phyloP scores from a whole-genome alignment of 2,329 filamentous ascomycete genomes.

The Penicillium occitanis region DNA sequence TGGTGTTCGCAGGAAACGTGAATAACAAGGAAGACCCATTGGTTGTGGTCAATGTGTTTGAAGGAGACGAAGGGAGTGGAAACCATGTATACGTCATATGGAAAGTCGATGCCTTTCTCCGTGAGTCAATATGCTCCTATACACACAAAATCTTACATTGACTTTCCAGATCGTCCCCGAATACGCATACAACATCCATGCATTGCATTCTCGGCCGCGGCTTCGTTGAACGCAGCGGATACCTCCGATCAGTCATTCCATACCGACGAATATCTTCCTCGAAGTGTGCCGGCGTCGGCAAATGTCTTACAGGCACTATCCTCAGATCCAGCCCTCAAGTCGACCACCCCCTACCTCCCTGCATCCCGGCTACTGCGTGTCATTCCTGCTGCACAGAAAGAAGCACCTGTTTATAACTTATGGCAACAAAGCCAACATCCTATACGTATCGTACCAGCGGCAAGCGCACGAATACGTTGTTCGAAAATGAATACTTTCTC shows the following conservation, averaged over 20 bases:
- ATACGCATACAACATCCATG: conserved; percentile 57
- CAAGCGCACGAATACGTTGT: conserved; percentile 58
- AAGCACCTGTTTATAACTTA: conserved; percentile 54
- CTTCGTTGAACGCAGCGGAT: conserved; percentile 47
- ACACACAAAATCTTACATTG: neutral
- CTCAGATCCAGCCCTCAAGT: conserved; percentile 48
- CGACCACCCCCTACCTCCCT: conserved; percentile 55
- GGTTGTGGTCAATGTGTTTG: conserved; percentile 46
- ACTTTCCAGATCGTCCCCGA: conserved; percentile 42
- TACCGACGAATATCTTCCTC: conserved; percentile 55
- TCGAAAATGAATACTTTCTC: conserved; percentile 49
- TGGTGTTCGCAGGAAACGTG: conserved; percentile 45
- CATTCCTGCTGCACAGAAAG: conserved; percentile 51
- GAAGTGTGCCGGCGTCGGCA: conserved; percentile 55
- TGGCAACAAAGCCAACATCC: conserved; percentile 54
- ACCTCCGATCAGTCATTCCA: conserved; percentile 35
- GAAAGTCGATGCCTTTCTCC: conserved; percentile 45
- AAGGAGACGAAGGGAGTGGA: conserved; percentile 38
- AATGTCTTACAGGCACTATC: conserved; percentile 60
- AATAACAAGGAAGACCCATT: conserved; percentile 44
- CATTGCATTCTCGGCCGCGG: conserved; percentile 55
- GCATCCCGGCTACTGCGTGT: conserved; percentile 59
- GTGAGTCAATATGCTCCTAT: conserved; percentile 30
- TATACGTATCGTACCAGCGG: conserved; percentile 56
- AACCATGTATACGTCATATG: conserved; percentile 48